Base-by-base conservation (phyloP, 106 monocot species). In the Platanthera guangdongensis region DNA sequence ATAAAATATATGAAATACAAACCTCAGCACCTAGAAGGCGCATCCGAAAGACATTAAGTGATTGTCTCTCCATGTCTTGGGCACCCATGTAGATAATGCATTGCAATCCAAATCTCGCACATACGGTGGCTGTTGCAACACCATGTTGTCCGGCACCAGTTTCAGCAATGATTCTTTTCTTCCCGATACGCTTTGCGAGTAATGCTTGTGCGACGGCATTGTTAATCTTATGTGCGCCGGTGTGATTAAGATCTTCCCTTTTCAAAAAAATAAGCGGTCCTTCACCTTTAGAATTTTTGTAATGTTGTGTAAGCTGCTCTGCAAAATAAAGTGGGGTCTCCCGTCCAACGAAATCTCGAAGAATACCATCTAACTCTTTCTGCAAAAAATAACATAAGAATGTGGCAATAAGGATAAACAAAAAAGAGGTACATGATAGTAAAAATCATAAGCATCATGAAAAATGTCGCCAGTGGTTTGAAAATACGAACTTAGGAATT, bases 71-170 rank as follows among this genome's bases (percentile, higher is more conserved):
- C 88, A 91, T 91, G 78, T 91, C 91, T 71, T 88, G 84, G 0
- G 88, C 88, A 76, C 91, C 91, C 91, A 91, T 91, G 71, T 91
- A 91, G 3, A 91, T 81, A 71, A 88, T 75, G 78, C 91, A 91
- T 39, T 91, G 57, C 32, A 91, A 71, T 19, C 88, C 88, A 82
- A 91, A 84, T 68, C 86, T 82, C 57, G 91, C 91, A 76, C 91
- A 91, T 13, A 88, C 91, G 19, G 88, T 91, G 7, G 91, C 88
- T 74, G 88, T 86, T 57, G 91, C 91, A 76, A 91, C 91, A 73
- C 91, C 91, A 83, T 91, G 91, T 78, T 91, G 91, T 49, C 91
- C 91, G 70, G 91, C 91, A 82, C 91, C 91, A 51, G 91, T 91
- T 74, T 91, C 91, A 50, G 91, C 91, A 73, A 91, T 88, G 50